These are phyloP conservation scores for Ophiostoma pallidulum DNA, from an alignment of 2,329 filamentous ascomycete species.

Conservation along the genomic window DNA sequence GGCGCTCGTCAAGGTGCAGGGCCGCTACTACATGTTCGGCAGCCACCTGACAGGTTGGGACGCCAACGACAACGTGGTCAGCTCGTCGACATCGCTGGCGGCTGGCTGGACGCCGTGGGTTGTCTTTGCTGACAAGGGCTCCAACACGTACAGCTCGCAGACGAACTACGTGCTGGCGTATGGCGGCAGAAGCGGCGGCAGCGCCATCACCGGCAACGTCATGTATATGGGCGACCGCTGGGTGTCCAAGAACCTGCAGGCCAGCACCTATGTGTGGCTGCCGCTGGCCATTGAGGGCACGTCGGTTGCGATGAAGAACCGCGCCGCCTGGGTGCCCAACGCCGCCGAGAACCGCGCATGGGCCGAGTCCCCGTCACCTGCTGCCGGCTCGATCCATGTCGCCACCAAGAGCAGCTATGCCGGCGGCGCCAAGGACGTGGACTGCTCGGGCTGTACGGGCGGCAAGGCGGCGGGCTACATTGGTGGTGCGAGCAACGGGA, in stretches of 20 bases:
- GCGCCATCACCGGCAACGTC: constrained; percentile 21
- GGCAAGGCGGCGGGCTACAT: constrained; percentile 43
- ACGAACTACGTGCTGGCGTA: constrained; percentile 38
- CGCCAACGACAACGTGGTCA: constrained; percentile 40
- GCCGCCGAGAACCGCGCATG: constrained; percentile 18
- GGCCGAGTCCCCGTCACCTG: constrained; percentile 34
- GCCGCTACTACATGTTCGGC: constrained; percentile 46
- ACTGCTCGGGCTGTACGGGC: constrained; percentile 45
- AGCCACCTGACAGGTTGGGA: constrained; percentile 35
- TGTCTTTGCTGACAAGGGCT: constrained; percentile 37
- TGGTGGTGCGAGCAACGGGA: constrained; percentile 38
- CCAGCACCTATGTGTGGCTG: constrained; percentile 54
- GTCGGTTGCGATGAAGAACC: constrained; percentile 40
- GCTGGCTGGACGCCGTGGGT: constrained; percentile 44
- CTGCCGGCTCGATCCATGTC: constrained; percentile 39
- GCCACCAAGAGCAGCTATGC: constrained; percentile 39
- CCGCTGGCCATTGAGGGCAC: constrained; percentile 47
- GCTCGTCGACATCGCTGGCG: constrained; percentile 38
- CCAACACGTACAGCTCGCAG: constrained; percentile 40
- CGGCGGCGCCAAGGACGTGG: constrained; percentile 35
- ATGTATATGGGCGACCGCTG: constrained; percentile 50
- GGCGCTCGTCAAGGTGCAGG: constrained; percentile 41
- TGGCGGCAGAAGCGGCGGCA: too few relatives aligned
- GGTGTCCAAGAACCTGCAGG: constrained; percentile 40
- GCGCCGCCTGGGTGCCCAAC: constrained; percentile 43